Evolutionary conservation across 192 early-diverging fungal species (phyloP).

Genomic region (Rhizophagus sp.): DNA sequence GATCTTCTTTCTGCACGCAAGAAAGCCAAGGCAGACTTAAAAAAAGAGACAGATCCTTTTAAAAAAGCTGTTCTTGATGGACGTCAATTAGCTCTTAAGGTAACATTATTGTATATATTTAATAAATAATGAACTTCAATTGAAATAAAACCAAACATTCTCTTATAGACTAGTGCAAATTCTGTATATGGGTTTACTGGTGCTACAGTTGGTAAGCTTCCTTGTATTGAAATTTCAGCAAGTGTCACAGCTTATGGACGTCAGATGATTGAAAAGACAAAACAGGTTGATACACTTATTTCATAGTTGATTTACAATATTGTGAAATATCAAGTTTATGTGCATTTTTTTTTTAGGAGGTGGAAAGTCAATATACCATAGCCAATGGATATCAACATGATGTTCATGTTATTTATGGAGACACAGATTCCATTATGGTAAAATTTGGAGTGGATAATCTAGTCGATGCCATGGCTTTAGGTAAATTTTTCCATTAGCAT

Average conservation of each 20-base stretch:
- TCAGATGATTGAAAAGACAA: conserved; percentile 93
- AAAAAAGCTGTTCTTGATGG: conserved; percentile 93
- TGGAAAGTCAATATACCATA: conserved; percentile 81
- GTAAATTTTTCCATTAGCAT: conserved; percentile 35
- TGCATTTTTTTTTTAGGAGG: conserved; percentile 43
- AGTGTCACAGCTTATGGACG: conserved; percentile 94
- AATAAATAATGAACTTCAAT: conserved; percentile 22
- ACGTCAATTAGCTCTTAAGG: conserved; percentile 93
- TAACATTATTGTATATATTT: conserved; percentile 31
- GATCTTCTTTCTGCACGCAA: conserved; percentile 92
- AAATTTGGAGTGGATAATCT: conserved; percentile 87
- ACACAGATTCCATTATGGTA: conserved; percentile 99
- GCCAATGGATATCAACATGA: conserved; percentile 87
- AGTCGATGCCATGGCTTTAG: conserved; percentile 84
- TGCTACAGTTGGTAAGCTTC: conserved; percentile 87
- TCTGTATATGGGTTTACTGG: conserved; percentile 98
- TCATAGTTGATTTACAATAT: neutral
- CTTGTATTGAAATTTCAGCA: conserved; percentile 91
- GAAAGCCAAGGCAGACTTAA: conserved; percentile 88
- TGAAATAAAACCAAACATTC: neutral
- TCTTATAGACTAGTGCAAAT: conserved; percentile 80
- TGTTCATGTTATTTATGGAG: conserved; percentile 95
- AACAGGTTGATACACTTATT: conserved; percentile 46
- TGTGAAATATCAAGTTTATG: too few relatives aligned
- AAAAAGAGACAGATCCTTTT: conserved; percentile 96